These are phyloP conservation scores for Musa troglodytarum DNA, from an alignment of 176 grass and related monocot genomes.

Conservation along the genomic window DNA sequence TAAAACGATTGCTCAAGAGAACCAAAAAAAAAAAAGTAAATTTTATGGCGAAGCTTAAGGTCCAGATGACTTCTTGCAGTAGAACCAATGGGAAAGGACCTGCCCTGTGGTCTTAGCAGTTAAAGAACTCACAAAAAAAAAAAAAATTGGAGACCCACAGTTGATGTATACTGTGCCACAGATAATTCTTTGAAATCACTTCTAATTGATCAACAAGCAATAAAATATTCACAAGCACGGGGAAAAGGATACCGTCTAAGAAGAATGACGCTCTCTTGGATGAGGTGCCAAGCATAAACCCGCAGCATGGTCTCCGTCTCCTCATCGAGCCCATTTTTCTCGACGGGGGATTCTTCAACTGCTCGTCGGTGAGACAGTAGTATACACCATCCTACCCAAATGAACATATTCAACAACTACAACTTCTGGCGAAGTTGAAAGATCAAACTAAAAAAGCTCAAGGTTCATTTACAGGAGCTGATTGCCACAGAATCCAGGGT, in stretches of 20 bases:
- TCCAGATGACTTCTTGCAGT: conserved; percentile 73
- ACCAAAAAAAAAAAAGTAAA: not conserved
- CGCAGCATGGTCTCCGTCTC: conserved; percentile 55
- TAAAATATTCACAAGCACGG: too few relatives aligned
- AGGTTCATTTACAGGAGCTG: too few relatives aligned
- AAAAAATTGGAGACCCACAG: not conserved
- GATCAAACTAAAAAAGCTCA: too few relatives aligned
- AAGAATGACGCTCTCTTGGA: conserved; percentile 88
- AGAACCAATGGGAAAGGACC: conserved; percentile 88
- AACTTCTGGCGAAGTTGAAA: too few relatives aligned
- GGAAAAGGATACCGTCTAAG: conserved; percentile 72
- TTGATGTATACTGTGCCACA: not conserved
- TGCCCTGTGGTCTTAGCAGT: conserved; percentile 65
- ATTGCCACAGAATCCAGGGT: too few relatives aligned
- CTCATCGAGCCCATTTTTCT: conserved; percentile 79
- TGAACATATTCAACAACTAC: too few relatives aligned
- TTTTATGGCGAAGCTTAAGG: not conserved
- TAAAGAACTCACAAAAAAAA: conserved; percentile 25
- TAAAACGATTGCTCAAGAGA: too few relatives aligned
- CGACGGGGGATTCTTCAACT: conserved; percentile 64
- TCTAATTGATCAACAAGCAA: too few relatives aligned
- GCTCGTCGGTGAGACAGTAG: conserved; percentile 63
- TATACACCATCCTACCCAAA: conserved; percentile 54
- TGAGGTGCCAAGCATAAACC: conserved; percentile 76
- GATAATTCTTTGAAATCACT: not conserved